Evolutionary conservation across 306 rosid species (phyloP).

Genomic region (Prunus mira): DNA sequence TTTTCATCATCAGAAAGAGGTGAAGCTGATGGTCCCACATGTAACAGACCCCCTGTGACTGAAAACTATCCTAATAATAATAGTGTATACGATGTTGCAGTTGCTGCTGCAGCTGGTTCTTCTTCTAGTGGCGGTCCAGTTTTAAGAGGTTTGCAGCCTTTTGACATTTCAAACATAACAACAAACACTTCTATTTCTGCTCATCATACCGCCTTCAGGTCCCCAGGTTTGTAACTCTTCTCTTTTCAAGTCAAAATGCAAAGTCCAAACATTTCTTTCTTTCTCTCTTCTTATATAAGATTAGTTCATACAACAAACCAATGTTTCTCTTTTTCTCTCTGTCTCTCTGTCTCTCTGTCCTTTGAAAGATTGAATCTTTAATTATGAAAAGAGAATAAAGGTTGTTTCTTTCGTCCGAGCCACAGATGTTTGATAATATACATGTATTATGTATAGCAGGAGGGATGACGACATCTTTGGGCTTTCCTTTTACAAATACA

Average conservation of each 20-base stretch:
- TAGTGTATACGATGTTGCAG: conserved; percentile 30
- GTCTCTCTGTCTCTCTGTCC: neutral
- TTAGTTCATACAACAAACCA: no score
- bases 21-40: conserved; percentile 57
- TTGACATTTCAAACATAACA: conserved; percentile 28
- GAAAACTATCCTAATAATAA: no score
- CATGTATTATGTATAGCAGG: conserved; percentile 19
- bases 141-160: conserved; percentile 55
- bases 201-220: conserved; percentile 35
- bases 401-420: conserved; percentile 22
- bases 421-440: conserved; percentile 3
- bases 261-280: no score
- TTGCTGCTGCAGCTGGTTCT: conserved; percentile 12
- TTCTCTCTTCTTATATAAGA: no score
- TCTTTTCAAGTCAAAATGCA: conserved; percentile 3
- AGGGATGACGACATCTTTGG: conserved; percentile 54
- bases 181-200: conserved; percentile 12
- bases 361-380: conserved; percentile 26
- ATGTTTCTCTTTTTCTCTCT: no score
- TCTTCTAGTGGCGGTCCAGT: conserved; percentile 24
- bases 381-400: neutral
- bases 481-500: conserved; percentile 68
- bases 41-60: conserved; percentile 5
- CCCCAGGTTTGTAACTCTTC: conserved; percentile 44
- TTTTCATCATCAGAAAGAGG: conserved; percentile 23